A percentile compares a stretch with the other conserved stretches of the same genome.
Evolutionary conservation across 257 asterid genomes (phyloP).

Genomic region (Salvia hispanica): DNA sequence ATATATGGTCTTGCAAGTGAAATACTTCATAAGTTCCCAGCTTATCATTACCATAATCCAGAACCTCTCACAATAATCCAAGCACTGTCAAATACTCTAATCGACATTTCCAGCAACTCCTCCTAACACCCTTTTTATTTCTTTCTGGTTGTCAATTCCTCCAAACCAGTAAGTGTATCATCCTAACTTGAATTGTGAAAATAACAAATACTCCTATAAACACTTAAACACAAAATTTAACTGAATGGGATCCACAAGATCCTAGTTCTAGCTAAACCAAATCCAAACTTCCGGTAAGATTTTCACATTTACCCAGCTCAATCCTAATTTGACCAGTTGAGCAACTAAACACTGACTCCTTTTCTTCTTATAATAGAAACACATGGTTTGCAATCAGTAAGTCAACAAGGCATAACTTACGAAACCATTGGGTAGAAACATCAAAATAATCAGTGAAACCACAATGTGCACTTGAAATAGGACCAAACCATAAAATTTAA

Average conservation of each 20-base stretch:
- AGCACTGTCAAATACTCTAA: background rate
- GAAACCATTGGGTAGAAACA: background rate
- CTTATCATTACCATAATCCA: slow-evolving; percentile 11
- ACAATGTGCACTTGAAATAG: background rate
- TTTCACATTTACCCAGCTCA: background rate
- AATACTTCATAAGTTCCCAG: slow-evolving; percentile 5
- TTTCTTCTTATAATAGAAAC: background rate
- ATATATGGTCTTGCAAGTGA: background rate
- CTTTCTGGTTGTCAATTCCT: background rate
- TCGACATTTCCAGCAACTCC: no score
- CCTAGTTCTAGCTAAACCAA: background rate
- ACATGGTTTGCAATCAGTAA: background rate
- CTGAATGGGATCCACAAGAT: background rate
- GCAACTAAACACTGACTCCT: background rate
- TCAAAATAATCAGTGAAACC: background rate
- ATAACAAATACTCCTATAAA: background rate
- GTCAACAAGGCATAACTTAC: slow-evolving; percentile 2
- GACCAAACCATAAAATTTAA: background rate
- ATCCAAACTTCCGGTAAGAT: background rate
- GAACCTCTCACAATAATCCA: slow-evolving; percentile 12
- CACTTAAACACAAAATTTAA: background rate
- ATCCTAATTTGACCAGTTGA: background rate
- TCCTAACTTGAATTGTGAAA: background rate
- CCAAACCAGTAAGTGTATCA: background rate
- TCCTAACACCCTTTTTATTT: background rate